Evolutionary conservation across 1,284 basidiomycete genomes (phyloP).

Genomic region (Irpex sp.): DNA sequence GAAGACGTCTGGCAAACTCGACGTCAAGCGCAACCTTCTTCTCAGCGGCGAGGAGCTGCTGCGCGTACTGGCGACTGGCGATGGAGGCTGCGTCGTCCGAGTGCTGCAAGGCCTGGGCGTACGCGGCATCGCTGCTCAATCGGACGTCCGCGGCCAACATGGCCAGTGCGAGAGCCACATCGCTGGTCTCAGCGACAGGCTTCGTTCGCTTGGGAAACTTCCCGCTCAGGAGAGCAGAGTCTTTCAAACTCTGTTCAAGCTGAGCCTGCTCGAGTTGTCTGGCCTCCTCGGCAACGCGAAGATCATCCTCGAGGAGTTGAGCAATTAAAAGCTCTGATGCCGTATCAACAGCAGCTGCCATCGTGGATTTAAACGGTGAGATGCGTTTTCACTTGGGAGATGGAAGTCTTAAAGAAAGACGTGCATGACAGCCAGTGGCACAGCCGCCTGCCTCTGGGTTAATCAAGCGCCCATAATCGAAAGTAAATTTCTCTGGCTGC

Average conservation of each 20-base stretch:
- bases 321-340: slow-evolving; percentile 26
- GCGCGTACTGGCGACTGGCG: slow-evolving; percentile 31
- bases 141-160: slow-evolving; percentile 27
- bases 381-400: not conserved
- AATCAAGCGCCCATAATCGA: not conserved
- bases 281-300: slow-evolving; percentile 27
- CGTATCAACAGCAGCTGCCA: not conserved
- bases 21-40: slow-evolving; percentile 34
- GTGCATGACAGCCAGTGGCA: not conserved
- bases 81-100: slow-evolving; percentile 22
- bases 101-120: slow-evolving; percentile 32
- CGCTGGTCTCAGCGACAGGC: slow-evolving; percentile 9
- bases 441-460: too few species aligned
- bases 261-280: slow-evolving; percentile 30
- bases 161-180: slow-evolving; percentile 30
- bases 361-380: not conserved
- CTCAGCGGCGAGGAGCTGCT: slow-evolving; percentile 36
- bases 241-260: slow-evolving; percentile 19
- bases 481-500: slow-evolving; percentile 1
- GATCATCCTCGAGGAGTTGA: slow-evolving; percentile 33
- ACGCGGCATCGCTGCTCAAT: slow-evolving; percentile 29
- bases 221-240: slow-evolving; percentile 20
- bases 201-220: slow-evolving; percentile 11
- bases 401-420: not conserved
- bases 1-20: slow-evolving; percentile 35